These are phyloP conservation scores for Camelina hispida DNA, from an alignment of 345 rosid species.

Conservation along the genomic window DNA sequence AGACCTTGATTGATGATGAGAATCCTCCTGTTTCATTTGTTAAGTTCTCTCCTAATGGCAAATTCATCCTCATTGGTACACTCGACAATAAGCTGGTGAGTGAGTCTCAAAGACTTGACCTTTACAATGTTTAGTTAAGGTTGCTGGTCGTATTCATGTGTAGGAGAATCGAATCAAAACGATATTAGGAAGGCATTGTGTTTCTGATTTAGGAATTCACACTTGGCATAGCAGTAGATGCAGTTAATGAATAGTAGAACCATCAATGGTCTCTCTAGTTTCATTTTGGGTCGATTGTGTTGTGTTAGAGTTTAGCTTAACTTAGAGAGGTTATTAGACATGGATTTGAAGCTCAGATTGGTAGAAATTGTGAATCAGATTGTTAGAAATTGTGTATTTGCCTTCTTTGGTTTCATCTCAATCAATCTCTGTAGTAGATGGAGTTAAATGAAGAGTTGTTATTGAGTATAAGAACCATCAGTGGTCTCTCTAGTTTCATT, in stretches of 20 bases:
- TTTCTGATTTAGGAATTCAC: background rate
- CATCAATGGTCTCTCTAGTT: background rate
- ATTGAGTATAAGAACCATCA: too few species aligned
- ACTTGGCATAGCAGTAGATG: background rate
- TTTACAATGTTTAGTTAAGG: background rate
- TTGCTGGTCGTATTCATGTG: background rate
- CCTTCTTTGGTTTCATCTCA: background rate
- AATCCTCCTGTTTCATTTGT: conserved; percentile 88
- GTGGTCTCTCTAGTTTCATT: background rate
- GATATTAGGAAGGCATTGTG: background rate
- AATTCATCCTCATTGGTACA: conserved; percentile 91
- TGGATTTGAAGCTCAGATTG: background rate
- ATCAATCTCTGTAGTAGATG: background rate
- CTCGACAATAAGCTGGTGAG: conserved; percentile 78
- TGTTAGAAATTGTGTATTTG: background rate
- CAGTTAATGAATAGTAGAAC: background rate
- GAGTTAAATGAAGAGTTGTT: background rate
- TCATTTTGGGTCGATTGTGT: background rate
- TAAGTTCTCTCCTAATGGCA: conserved; percentile 86
- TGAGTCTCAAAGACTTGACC: background rate
- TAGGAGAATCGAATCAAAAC: background rate
- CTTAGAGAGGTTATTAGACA: background rate
- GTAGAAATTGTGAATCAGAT: background rate
- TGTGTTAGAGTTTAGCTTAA: background rate
- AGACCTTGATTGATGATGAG: conserved; percentile 85